Percentiles rank a stretch among this genome's conserved stretches.
These are phyloP conservation scores for Arachnopeziza araneosa DNA, from an alignment of 2,329 filamentous ascomycete species.

Conservation along the genomic window DNA sequence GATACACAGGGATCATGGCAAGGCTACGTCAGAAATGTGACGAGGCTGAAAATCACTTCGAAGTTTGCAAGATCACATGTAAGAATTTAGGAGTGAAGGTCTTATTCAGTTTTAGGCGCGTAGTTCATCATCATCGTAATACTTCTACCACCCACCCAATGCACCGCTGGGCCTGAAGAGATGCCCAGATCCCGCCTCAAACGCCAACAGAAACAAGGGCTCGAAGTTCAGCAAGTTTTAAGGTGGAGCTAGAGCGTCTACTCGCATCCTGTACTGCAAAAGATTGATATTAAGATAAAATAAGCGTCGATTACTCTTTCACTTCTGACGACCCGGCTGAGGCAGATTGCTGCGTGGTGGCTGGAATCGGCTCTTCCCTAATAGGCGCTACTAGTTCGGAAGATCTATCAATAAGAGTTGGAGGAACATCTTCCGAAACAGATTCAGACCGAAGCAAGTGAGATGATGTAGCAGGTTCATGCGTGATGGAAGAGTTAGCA, in stretches of 20 bases:
- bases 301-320: constrained; percentile 12
- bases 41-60: neutral
- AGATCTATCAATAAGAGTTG: neutral
- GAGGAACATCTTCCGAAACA: constrained; percentile 21
- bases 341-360: neutral
- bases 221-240: neutral
- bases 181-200: neutral
- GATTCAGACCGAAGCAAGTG: constrained; percentile 27
- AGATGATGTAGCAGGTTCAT: constrained; percentile 28
- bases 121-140: neutral
- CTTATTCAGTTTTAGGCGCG: neutral
- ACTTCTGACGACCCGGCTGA: constrained; percentile 1
- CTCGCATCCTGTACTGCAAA: neutral
- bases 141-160: neutral
- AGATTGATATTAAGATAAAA: neutral
- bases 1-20: neutral
- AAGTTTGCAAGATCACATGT: neutral
- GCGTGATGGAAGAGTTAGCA: constrained; percentile 26
- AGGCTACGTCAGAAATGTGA: neutral
- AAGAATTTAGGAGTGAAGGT: neutral
- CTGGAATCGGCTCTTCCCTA: neutral
- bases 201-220: neutral
- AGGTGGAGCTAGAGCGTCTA: neutral
- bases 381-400: neutral
- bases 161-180: neutral